Conservation (phyloP, 1,284 basidiomycete species). For the Tilletia walkeri region DNA sequence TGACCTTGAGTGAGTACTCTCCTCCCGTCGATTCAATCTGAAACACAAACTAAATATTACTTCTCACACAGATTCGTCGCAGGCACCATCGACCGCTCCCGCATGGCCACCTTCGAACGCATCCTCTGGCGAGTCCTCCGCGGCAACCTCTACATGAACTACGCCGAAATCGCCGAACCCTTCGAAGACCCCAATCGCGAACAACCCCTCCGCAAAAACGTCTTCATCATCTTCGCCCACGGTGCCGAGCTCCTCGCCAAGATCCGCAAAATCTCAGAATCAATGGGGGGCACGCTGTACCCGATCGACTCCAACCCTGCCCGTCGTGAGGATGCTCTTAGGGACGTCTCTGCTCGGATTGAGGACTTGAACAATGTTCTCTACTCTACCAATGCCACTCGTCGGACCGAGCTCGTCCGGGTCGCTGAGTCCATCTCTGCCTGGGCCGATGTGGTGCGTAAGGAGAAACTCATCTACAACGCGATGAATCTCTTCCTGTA, state of each 20-base stretch:
- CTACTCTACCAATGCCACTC: slow-evolving; percentile 63
- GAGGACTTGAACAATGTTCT: slow-evolving; percentile 90
- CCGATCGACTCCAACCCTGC: slow-evolving; percentile 92
- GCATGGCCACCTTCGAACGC: slow-evolving; percentile 91
- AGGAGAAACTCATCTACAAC: slow-evolving; percentile 84
- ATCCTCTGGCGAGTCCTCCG: slow-evolving; percentile 97
- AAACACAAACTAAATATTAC: slow-evolving; percentile 22
- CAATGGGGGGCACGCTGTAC: slow-evolving; percentile 95
- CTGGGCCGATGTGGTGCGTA: slow-evolving; percentile 90
- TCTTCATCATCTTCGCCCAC: slow-evolving; percentile 99
- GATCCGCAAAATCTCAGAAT: slow-evolving; percentile 97
- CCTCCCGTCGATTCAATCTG: slow-evolving; percentile 16
- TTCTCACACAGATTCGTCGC: slow-evolving; percentile 73
- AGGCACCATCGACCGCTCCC: slow-evolving; percentile 89
- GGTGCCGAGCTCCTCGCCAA: slow-evolving; percentile 88
- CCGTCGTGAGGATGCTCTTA: slow-evolving; percentile 83
- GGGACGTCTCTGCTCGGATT: slow-evolving; percentile 81
- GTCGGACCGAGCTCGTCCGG: slow-evolving; percentile 78
- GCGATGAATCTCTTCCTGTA: slow-evolving; percentile 70
- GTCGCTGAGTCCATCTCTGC: slow-evolving; percentile 81
- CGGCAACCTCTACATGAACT: slow-evolving; percentile 99
- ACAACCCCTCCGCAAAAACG: slow-evolving; percentile 70
- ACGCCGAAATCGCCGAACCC: slow-evolving; percentile 84
- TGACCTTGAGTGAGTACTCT: slow-evolving; percentile 64
- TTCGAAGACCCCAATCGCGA: slow-evolving; percentile 79